Conservation (phyloP, 2,329 filamentous ascomycete species). For the Penicillium frequentans region DNA sequence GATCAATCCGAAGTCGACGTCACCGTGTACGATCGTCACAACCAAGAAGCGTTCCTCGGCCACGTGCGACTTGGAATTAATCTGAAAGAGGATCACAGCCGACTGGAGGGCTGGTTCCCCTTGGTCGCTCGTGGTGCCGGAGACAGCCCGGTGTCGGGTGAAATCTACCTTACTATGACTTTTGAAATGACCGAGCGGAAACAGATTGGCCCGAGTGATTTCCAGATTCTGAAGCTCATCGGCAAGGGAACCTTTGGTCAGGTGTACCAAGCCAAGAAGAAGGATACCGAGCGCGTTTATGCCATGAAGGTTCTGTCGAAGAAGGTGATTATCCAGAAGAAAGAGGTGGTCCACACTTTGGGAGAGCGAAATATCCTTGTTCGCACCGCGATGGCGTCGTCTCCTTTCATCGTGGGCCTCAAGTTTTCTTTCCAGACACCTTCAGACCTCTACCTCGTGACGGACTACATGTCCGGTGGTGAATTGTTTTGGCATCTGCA, state of each 20-base stretch:
- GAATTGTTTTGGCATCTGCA: constrained; percentile 99
- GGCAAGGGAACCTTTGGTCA: constrained; percentile 98
- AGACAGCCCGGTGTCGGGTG: constrained; percentile 73
- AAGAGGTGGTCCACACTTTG: constrained; percentile 95
- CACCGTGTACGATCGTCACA: constrained; percentile 85
- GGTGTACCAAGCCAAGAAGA: constrained; percentile 97
- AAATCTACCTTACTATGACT: constrained; percentile 81
- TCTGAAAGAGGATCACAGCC: constrained; percentile 66
- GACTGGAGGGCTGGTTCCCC: constrained; percentile 81
- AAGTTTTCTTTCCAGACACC: constrained; percentile 99
- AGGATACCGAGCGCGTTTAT: constrained; percentile 92
- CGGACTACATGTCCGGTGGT: constrained; percentile 98
- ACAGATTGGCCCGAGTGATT: constrained; percentile 91
- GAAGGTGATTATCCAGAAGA: constrained; percentile 99
- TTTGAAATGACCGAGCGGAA: constrained; percentile 88
- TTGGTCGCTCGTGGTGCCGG: constrained; percentile 79
- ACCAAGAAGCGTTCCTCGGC: constrained; percentile 86
- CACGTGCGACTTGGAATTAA: constrained; percentile 80
- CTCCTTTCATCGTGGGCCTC: constrained; percentile 93
- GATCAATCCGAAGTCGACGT: constrained; percentile 88
- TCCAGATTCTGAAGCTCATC: constrained; percentile 92
- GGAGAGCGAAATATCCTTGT: constrained; percentile 97
- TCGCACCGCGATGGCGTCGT: constrained; percentile 91
- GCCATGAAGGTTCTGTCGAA: constrained; percentile 99
- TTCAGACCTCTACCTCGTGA: constrained; percentile 95